phyloP scores from a whole-genome alignment of 106 monocot species.

The Cymbidium sinense region DNA sequence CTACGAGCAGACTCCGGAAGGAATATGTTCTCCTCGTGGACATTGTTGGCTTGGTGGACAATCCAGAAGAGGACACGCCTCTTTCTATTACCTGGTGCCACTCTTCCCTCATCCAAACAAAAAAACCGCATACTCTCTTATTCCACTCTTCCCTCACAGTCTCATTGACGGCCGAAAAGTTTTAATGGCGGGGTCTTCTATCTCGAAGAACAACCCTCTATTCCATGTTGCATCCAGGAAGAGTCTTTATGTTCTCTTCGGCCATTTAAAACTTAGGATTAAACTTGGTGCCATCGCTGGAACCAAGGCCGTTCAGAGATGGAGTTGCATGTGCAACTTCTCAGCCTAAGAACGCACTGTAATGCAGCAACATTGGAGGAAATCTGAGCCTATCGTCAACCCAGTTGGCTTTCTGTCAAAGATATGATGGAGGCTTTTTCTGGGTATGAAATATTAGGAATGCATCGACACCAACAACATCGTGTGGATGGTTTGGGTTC shows the following conservation, averaged over 20 bases:
- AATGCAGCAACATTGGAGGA: constrained; percentile 2
- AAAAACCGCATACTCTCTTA: background rate
- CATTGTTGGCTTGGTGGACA: too few relatives aligned
- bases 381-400: constrained; percentile 23
- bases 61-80: too few relatives aligned
- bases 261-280: background rate
- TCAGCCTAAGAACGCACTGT: constrained; percentile 23
- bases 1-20: too few relatives aligned
- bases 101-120: constrained; percentile 34
- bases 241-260: background rate
- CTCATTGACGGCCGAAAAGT: background rate
- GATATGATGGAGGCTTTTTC: constrained; percentile 32
- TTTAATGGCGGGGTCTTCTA: background rate
- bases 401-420: constrained; percentile 57
- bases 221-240: background rate
- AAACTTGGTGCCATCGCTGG: background rate
- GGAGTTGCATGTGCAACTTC: constrained; percentile 8
- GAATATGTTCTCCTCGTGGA: too few relatives aligned
- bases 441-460: constrained; percentile 61
- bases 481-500: constrained; percentile 78
- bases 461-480: constrained; percentile 62
- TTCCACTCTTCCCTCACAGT: constrained; percentile 24
- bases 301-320: background rate
- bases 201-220: background rate
- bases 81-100: too few relatives aligned